Conservation (phyloP, 805 yeast species). For the Candida namnaoensis region DNA sequence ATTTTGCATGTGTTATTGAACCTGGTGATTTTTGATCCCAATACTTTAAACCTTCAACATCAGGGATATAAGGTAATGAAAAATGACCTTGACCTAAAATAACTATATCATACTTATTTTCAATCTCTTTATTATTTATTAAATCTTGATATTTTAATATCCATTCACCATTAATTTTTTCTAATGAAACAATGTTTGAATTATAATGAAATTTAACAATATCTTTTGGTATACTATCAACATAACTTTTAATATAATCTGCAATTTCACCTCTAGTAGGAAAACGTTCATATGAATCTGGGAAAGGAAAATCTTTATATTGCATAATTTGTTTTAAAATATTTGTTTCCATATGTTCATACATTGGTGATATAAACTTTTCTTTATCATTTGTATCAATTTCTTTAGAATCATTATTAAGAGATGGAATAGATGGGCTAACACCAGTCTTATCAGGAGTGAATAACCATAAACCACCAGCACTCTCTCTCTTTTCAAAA, state of each 20-base stretch:
- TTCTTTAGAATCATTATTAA: slow-evolving; percentile 8
- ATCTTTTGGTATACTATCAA: slow-evolving; percentile 30
- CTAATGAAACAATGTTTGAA: slow-evolving; percentile 19
- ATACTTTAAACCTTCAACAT: slow-evolving; percentile 40
- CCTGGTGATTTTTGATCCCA: slow-evolving; percentile 36
- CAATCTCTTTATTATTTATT: not conserved
- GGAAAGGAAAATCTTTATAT: slow-evolving; percentile 44
- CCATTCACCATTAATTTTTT: slow-evolving; percentile 34
- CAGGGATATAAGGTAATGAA: slow-evolving; percentile 53
- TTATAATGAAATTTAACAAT: slow-evolving; percentile 36
- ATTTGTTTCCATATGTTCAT: slow-evolving; percentile 62
- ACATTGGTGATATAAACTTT: slow-evolving; percentile 45
- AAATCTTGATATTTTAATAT: slow-evolving; percentile 20
- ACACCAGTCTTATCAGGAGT: slow-evolving; percentile 3
- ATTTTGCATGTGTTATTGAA: slow-evolving; percentile 47
- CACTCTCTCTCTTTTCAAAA: slow-evolving; percentile 46
- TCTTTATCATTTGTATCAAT: slow-evolving; percentile 12
- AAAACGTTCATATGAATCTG: slow-evolving; percentile 36
- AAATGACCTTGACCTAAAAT: slow-evolving; percentile 59
- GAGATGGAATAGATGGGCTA: slow-evolving; percentile 22
- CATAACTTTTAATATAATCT: slow-evolving; percentile 50
- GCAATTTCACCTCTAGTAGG: slow-evolving; percentile 56
- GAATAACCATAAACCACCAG: slow-evolving; percentile 82
- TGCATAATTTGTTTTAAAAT: slow-evolving; percentile 61
- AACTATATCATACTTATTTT: slow-evolving; percentile 47